Conservation (phyloP, 192 early-diverging fungal genomes). For the Umbelopsis isabellina region DNA sequence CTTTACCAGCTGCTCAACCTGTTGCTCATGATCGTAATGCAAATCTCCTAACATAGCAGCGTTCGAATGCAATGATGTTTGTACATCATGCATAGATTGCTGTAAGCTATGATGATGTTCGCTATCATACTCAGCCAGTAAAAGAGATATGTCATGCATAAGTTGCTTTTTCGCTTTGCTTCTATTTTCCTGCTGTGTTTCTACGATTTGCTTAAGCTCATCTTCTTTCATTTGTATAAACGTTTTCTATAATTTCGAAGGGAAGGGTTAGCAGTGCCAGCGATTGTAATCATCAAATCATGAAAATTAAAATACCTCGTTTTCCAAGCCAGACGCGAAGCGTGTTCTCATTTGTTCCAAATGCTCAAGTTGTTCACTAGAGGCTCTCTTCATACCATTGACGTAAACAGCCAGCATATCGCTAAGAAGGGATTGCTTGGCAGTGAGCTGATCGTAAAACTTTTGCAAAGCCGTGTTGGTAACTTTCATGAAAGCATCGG, state of each 20-base stretch:
- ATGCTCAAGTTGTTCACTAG: background rate
- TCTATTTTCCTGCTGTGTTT: background rate
- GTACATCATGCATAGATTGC: background rate
- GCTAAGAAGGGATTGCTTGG: background rate
- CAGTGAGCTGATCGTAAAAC: background rate
- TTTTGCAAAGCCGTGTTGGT: background rate
- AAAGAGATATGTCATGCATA: conserved; percentile 1
- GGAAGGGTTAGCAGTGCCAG: background rate
- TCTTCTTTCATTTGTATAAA: conserved; percentile 3
- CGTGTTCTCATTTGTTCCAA: background rate
- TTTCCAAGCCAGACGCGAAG: background rate
- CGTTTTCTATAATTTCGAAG: background rate
- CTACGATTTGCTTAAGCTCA: conserved; percentile 1
- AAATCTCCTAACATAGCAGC: background rate
- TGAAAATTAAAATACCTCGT: background rate
- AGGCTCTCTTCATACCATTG: background rate
- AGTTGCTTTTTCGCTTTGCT: conserved; percentile 7
- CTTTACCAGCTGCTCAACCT: background rate
- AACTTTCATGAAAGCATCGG: background rate
- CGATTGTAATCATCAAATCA: background rate
- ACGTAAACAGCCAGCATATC: conserved; percentile 1
- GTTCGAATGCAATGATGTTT: background rate
- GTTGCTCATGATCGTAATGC: background rate
- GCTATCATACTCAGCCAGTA: background rate
- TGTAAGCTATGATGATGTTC: background rate